Conservation (phyloP, 2,329 filamentous ascomycete genomes). For the Delphinella strobiligena region DNA sequence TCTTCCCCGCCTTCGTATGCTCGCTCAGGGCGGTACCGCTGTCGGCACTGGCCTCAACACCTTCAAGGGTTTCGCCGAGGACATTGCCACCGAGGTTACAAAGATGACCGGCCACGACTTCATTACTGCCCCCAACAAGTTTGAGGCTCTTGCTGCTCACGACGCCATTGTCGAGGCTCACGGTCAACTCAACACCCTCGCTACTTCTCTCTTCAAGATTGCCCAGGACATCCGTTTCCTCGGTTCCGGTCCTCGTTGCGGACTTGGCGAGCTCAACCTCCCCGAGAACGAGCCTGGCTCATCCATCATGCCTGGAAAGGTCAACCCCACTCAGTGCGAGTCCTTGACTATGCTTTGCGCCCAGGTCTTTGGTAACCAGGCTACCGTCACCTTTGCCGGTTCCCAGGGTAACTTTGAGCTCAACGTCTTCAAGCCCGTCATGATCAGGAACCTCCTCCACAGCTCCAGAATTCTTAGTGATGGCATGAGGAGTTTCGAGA, state of each 20-base stretch:
- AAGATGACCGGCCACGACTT: constrained; percentile 91
- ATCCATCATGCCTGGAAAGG: constrained; percentile 98
- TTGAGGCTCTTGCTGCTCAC: constrained; percentile 90
- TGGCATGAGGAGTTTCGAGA: constrained; percentile 89
- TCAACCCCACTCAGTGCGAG: constrained; percentile 98
- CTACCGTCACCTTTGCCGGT: constrained; percentile 82
- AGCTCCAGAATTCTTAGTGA: constrained; percentile 79
- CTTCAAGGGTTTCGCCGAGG: constrained; percentile 89
- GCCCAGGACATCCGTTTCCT: constrained; percentile 97
- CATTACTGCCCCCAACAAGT: constrained; percentile 97
- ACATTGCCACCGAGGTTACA: constrained; percentile 77
- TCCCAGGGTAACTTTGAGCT: constrained; percentile 98
- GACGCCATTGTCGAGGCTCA: constrained; percentile 92
- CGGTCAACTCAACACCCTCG: constrained; percentile 86
- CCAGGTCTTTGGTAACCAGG: constrained; percentile 96
- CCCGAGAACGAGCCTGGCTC: constrained; percentile 97
- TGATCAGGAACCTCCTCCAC: constrained; percentile 92
- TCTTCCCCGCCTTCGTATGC: constrained; percentile 70
- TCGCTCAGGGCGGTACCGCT: constrained; percentile 92
- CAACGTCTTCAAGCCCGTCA: constrained; percentile 95
- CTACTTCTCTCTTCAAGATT: constrained; percentile 88
- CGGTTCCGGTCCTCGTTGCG: constrained; percentile 88
- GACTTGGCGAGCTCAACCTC: constrained; percentile 81
- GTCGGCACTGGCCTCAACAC: constrained; percentile 98
- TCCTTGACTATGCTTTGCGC: constrained; percentile 94